Percentiles rank a stretch among this genome's conserved stretches.
These are phyloP conservation scores for Gnomoniopsis sp. DNA, from an alignment of 2,329 filamentous ascomycete genomes.

Conservation along the genomic window DNA sequence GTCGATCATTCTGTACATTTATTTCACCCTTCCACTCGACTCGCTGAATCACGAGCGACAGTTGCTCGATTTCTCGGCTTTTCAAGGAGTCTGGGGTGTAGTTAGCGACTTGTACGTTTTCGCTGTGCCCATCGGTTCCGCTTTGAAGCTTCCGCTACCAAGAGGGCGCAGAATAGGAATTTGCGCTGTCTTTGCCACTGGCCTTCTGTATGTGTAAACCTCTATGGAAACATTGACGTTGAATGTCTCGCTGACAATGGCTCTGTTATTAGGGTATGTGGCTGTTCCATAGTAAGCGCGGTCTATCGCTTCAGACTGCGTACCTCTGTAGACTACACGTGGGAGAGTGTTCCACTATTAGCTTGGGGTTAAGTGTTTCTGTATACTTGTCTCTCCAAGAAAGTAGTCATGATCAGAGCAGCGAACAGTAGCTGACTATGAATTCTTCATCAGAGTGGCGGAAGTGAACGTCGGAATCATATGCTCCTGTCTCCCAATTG, in stretches of 20 bases:
- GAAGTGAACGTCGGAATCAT: constrained; percentile 7
- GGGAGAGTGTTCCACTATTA: not conserved
- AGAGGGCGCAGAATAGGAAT: constrained; percentile 2
- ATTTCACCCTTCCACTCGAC: not conserved
- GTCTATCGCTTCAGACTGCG: not conserved
- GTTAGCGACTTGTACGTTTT: constrained; percentile 1
- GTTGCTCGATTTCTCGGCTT: not conserved
- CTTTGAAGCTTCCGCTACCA: not conserved
- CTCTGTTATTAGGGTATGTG: not conserved
- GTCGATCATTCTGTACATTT: not conserved
- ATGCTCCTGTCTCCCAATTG: not conserved
- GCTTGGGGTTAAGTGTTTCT: not conserved
- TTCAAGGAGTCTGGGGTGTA: not conserved
- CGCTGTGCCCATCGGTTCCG: not conserved
- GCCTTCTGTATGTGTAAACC: not conserved
- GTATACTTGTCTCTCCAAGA: not conserved
- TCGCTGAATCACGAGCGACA: not conserved
- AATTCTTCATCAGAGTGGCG: not conserved
- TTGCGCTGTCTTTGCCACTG: not conserved
- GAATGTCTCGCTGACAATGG: not conserved
- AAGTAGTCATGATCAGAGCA: not conserved
- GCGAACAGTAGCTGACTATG: not conserved
- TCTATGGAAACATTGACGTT: not conserved
- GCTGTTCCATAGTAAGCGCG: not conserved
- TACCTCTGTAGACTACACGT: not conserved